These are phyloP conservation scores for Liriodendron chinense DNA, from an alignment of 164 flowering plant species.

Conservation along the genomic window DNA sequence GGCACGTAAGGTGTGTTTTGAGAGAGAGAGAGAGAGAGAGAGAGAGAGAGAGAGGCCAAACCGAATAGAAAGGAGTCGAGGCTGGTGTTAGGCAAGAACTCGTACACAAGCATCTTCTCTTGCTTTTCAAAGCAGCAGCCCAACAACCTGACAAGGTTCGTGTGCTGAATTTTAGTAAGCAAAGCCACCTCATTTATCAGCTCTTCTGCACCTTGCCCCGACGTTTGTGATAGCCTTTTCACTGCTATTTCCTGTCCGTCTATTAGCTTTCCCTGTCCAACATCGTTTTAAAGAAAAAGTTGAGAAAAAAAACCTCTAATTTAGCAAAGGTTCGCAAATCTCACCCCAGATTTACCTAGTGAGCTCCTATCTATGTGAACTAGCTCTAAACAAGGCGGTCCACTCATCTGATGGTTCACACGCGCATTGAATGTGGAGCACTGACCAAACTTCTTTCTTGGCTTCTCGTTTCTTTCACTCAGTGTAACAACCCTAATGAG, in stretches of 20 bases:
- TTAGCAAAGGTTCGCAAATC: too few species aligned
- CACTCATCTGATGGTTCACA: too few species aligned
- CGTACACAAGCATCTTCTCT: constrained; percentile 31
- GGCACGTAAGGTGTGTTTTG: neutral
- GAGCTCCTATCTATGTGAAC: too few species aligned
- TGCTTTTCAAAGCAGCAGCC: constrained; percentile 25
- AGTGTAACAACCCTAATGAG: too few species aligned
- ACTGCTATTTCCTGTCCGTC: constrained; percentile 27
- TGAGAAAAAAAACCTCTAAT: neutral
- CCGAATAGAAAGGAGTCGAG: constrained; percentile 28
- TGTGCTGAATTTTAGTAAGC: constrained; percentile 26
- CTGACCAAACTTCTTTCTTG: too few species aligned
- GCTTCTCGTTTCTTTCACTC: too few species aligned
- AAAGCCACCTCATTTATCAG: constrained; percentile 20
- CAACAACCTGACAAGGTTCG: constrained; percentile 31
- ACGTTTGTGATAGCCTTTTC: constrained; percentile 17
- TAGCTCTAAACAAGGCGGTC: too few species aligned
- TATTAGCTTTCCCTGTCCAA: constrained; percentile 17
- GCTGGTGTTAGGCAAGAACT: constrained; percentile 28
- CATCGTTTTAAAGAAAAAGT: neutral
- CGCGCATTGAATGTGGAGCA: too few species aligned
- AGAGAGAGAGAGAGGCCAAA: constrained; percentile 2
- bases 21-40: neutral
- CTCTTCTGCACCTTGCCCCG: constrained; percentile 17
- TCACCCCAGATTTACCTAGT: too few species aligned